Base-by-base conservation (phyloP, 768 basidiomycete species). In the Psilocybe cyanescens region DNA sequence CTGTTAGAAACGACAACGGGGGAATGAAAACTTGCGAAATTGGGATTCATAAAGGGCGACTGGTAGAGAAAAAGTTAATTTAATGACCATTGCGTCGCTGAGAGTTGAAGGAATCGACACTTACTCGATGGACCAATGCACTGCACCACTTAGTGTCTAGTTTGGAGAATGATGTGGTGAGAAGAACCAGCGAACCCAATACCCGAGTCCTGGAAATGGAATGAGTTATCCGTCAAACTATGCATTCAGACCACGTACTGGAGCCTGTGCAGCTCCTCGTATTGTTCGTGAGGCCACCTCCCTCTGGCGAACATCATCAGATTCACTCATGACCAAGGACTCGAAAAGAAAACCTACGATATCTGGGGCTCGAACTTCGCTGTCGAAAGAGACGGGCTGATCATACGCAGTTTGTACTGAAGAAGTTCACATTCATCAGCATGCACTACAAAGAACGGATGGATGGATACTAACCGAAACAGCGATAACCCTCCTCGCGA, bases 121-220 rank as follows among this genome's bases (percentile, higher is more conserved):
- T 51, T 59, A 80, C 79, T 58, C 74, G 69, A 57, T 79, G 77
- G 33, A 82, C 76, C 7, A 82, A 68, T 11, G 78, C 74, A 55
- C 76, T 78, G 59, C 81, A 81, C 79, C 80, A 81, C 41, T 74
- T 76, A 3, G 75, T 68, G 65, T 80, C 78, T 11, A 81, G 66
- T 33, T 76, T 77, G 1, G 73, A 66, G 57, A 82, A 79, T 7
- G 79, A 75, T 14, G 76, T 74, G 33, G 70, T 75, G 16, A 82
- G 69, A 9, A 82, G 67, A 1, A 72, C 69, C 4, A 81, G 68
- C 6, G 74, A 71, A 1, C 71, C 73, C 5, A 79, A 61, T 14
- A 77, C 59, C 44, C 73, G 72, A 28, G 65, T 66, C 50, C 77
- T 78, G 14, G 24, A 24, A 6, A 19, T 6, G 29, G 28, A 5